Base-by-base conservation (phyloP, 164 flowering plant genomes). In the Stephania japonica region DNA sequence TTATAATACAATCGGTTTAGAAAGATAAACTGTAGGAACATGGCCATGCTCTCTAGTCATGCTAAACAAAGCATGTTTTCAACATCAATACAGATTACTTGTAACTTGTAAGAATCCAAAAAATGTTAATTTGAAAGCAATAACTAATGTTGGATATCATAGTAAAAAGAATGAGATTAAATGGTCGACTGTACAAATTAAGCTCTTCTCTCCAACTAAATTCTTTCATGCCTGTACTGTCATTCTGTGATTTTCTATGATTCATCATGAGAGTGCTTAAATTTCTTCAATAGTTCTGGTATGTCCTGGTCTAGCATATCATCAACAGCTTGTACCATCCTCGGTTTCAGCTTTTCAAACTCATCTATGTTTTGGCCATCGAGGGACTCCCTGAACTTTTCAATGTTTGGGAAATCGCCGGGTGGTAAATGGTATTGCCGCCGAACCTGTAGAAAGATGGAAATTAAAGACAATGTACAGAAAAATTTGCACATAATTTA, bases 291-390 rank as follows among this genome's bases (percentile, higher is more conserved):
- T 16, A 96, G 93, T 14, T 93, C 91, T 0, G 99, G 98, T 24
- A 96, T 91, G 79, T 93, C 99, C 70, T 91, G 85, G 18, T 92
- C 97, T 75, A 96, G 84, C 99, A 96, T 96, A 78, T 96, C 92
- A 77, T 94, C 99, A 12, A 92, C 93, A 16, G 87, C 78, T 78
- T 94, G 93, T 65, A 94, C 84, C 98, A 94, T 84, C 77, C 89
- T 94, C 1, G 97, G 90, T 78, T 92, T 94, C 79, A 94, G 77
- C 77, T 87, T 94, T 82, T 94, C 99, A 75, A 94, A 94, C 71
- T 90, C 90, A 71, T 94, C 98, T 6, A 94, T 77, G 79, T 74
- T 94, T 82, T 92, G 91, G 21, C 94, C 95, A 59, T 82, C 76
- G 67, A 94, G 77, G n/a, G 81, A 78, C 72, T 94, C 97, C 75